Percentiles rank a stretch among this genome's conserved stretches.
Evolutionary conservation across 306 rosid genomes (phyloP).

Genomic region (Aeschynomene evenia): DNA sequence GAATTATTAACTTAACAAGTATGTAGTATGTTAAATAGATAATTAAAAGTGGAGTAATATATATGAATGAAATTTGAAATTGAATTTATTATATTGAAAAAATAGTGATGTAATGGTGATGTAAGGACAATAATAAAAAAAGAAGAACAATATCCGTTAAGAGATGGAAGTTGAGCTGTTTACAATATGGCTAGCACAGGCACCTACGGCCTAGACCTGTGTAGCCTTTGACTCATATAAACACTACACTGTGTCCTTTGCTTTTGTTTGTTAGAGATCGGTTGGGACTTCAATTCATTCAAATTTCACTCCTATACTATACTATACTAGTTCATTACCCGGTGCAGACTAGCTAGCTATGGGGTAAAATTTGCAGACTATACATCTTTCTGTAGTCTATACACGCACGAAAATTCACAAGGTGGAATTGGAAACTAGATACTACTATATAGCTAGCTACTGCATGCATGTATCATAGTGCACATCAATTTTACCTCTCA

Average conservation of each 20-base stretch:
- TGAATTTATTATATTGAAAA: not conserved
- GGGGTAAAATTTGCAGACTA: not conserved
- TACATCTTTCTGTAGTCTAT: not conserved
- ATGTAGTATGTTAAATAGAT: no score
- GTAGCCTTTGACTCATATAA: slow-evolving; percentile 19
- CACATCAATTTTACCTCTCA: not conserved
- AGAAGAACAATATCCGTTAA: not conserved
- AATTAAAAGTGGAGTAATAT: no score
- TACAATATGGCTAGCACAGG: slow-evolving; percentile 10
- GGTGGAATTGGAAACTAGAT: not conserved
- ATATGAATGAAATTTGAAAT: no score
- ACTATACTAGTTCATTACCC: not conserved
- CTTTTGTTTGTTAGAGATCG: not conserved
- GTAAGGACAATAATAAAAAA: not conserved
- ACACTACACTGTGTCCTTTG: not conserved
- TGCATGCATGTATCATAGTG: not conserved
- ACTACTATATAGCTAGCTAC: no score
- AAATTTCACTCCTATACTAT: no score
- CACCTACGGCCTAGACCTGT: not conserved
- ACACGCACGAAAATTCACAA: not conserved
- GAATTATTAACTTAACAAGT: no score
- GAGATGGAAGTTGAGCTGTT: not conserved
- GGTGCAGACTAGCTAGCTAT: not conserved
- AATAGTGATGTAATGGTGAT: not conserved
- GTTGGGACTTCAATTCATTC: not conserved